Conservation (phyloP, 768 basidiomycete species). For the Phanerodontia chrysosporium region DNA sequence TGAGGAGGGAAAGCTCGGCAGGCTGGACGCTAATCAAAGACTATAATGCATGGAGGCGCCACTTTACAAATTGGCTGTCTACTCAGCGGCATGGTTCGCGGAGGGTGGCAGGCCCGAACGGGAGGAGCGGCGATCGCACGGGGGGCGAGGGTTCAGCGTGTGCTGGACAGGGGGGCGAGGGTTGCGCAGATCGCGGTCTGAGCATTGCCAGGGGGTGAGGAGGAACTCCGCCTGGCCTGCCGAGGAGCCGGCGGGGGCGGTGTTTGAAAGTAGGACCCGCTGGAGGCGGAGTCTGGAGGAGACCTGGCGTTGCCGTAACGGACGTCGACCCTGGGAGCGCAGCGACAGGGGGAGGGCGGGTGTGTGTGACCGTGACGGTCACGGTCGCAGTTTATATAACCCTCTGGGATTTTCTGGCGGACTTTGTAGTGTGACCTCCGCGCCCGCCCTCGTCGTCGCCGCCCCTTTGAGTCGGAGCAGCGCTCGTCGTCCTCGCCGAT, state of each 20-base stretch:
- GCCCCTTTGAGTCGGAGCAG: slow-evolving; percentile 16
- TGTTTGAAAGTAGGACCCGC: neutral
- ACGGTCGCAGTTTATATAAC: slow-evolving; percentile 4
- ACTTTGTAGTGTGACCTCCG: slow-evolving; percentile 6
- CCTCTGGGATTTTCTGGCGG: slow-evolving; percentile 3
- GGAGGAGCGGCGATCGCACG: neutral
- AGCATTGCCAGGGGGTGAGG: neutral
- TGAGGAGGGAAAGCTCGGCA: neutral
- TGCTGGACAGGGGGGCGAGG: neutral
- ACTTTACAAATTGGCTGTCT: neutral
- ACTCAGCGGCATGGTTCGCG: neutral
- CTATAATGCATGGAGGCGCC: neutral
- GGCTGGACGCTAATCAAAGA: neutral
- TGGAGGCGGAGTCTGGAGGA: neutral
- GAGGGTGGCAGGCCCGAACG: neutral
- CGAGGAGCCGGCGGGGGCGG: neutral
- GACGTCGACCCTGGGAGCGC: neutral
- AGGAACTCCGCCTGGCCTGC: neutral
- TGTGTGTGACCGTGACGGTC: neutral
- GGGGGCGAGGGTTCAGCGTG: neutral
- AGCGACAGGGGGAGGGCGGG: neutral
- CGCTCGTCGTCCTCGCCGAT: slow-evolving; percentile 9
- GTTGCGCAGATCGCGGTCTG: neutral
- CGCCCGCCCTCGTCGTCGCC: slow-evolving; percentile 11
- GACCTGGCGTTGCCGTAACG: slow-evolving; percentile 1